Evolutionary conservation across 331 rosid genomes (phyloP).

Genomic region (Malus hybrid): DNA sequence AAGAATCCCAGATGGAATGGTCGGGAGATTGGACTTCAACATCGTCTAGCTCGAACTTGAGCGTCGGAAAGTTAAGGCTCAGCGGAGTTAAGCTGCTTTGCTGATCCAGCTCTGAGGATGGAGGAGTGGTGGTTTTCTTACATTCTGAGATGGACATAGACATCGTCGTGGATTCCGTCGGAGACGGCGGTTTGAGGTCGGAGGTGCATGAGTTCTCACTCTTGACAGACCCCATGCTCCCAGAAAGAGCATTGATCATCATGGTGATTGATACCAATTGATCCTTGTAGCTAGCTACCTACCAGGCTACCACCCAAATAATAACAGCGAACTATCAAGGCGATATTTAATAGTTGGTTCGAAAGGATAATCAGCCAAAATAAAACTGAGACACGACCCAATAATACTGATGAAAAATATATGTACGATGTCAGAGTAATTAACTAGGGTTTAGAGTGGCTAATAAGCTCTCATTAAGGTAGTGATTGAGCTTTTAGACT

Average conservation of each 20-base stretch:
- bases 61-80: conserved; percentile 54
- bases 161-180: conserved; percentile 30
- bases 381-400: too few relatives aligned
- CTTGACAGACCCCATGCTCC: conserved; percentile 55
- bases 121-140: conserved; percentile 19
- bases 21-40: conserved; percentile 78
- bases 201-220: conserved; percentile 46
- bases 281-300: too few relatives aligned
- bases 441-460: too few relatives aligned
- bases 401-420: too few relatives aligned
- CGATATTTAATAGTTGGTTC: too few relatives aligned
- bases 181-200: conserved; percentile 40
- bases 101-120: conserved; percentile 28
- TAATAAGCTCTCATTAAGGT: not conserved
- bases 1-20: conserved; percentile 71
- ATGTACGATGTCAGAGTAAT: not conserved
- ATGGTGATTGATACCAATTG: not conserved
- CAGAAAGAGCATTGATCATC: conserved; percentile 74
- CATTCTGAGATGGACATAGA: conserved; percentile 28
- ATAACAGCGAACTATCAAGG: too few relatives aligned
- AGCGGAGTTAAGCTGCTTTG: conserved; percentile 53
- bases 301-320: too few relatives aligned
- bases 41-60: conserved; percentile 61
- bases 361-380: too few relatives aligned
- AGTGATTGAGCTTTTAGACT: not conserved